Conservation (phyloP, 2,329 filamentous ascomycete genomes). For the Xylaria sp. region DNA sequence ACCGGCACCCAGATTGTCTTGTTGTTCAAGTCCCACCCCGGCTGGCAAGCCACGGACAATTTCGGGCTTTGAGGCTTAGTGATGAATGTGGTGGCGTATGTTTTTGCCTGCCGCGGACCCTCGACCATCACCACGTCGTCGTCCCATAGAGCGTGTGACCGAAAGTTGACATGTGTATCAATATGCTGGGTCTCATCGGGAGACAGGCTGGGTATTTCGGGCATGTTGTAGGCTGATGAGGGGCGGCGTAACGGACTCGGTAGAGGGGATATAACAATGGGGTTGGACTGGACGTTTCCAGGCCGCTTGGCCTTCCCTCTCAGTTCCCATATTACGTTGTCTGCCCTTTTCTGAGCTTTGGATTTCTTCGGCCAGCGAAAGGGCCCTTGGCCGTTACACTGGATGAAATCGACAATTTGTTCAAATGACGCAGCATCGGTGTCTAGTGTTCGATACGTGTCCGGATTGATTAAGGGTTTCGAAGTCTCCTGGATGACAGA, state of each 20-base stretch:
- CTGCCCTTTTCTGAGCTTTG: neutral
- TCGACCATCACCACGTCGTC: neutral
- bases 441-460: neutral
- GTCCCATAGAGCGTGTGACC: neutral
- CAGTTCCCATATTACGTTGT: neutral
- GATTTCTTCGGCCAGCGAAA: neutral
- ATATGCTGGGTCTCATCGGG: too few species aligned
- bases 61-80: neutral
- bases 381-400: neutral
- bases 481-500: neutral
- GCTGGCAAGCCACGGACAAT: constrained; percentile 9
- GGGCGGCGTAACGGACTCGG: neutral
- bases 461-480: neutral
- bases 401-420: constrained; percentile 6
- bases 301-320: neutral
- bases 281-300: neutral
- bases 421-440: neutral
- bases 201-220: neutral
- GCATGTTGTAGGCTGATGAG: neutral
- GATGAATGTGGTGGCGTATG: neutral
- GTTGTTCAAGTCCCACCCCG: constrained; percentile 8
- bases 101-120: neutral
- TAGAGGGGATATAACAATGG: neutral
- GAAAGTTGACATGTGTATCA: neutral
- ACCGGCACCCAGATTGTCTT: neutral